phyloP scores from a whole-genome alignment of 1,139 yeast genomes.

The Nadsonia starkeyi-henricii region DNA sequence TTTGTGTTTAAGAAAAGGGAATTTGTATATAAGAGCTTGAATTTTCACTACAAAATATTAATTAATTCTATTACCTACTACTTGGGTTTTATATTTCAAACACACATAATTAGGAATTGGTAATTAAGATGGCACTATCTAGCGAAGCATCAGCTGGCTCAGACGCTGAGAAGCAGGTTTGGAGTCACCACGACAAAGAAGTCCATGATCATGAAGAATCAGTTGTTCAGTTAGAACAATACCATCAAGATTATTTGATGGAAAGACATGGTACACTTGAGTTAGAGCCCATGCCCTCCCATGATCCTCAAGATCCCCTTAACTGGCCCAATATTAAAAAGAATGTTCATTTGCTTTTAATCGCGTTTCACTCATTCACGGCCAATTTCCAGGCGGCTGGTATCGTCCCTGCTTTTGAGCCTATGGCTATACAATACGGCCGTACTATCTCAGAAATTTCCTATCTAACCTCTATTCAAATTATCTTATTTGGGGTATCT shows the following conservation, averaged over 20 bases:
- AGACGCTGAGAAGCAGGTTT: neutral
- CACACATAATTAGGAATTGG: no score
- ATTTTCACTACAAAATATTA: no score
- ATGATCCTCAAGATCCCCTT: conserved; percentile 10
- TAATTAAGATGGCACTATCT: no score
- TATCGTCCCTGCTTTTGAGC: conserved; percentile 11
- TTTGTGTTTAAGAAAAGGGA: no score
- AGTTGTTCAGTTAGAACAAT: neutral
- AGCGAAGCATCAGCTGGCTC: neutral
- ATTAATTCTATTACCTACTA: no score
- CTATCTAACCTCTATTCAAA: conserved; percentile 11
- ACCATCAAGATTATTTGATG: conserved; percentile 8
- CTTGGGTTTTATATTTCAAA: no score
- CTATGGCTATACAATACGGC: conserved; percentile 11
- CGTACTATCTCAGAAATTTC: conserved; percentile 9
- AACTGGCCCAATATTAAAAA: conserved; percentile 12
- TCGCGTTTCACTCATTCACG: conserved; percentile 10
- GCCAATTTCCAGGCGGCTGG: conserved; percentile 13
- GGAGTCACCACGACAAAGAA: neutral
- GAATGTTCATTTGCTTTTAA: conserved; percentile 7
- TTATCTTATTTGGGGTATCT: conserved; percentile 10
- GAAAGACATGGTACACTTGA: conserved; percentile 12
- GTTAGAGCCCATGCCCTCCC: conserved; percentile 12
- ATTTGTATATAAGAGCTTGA: no score
- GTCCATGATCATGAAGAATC: neutral